These are phyloP conservation scores for Pisolithus marmoratus DNA, from an alignment of 768 basidiomycete genomes.

Conservation along the genomic window DNA sequence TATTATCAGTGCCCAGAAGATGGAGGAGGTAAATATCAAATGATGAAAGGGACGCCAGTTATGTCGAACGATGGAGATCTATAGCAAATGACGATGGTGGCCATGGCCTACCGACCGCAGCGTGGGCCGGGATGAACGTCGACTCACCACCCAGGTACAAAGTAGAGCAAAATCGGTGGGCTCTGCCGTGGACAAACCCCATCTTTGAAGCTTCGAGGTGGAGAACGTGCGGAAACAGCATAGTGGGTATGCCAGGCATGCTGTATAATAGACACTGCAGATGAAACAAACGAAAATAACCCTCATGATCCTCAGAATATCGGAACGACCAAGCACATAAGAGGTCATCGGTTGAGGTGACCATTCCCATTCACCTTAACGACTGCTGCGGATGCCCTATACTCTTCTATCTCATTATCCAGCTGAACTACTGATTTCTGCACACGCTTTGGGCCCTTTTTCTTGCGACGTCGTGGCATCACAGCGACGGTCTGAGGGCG, in stretches of 20 bases:
- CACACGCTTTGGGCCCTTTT: conserved; percentile 71
- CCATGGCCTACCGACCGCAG: too few species aligned
- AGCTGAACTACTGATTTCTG: conserved; percentile 65
- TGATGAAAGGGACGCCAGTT: too few species aligned
- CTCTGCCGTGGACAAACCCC: neutral
- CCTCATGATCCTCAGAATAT: neutral
- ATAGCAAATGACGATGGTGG: too few species aligned
- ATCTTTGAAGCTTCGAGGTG: too few species aligned
- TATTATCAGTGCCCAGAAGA: too few species aligned
- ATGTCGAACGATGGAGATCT: too few species aligned
- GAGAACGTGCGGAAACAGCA: neutral
- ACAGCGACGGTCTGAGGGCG: conserved; percentile 20
- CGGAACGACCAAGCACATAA: neutral
- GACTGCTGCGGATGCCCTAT: conserved; percentile 40
- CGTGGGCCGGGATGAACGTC: too few species aligned
- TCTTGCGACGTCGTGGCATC: conserved; percentile 40
- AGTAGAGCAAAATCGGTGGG: neutral
- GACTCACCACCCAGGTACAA: too few species aligned
- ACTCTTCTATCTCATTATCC: conserved; percentile 80
- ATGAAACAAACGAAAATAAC: neutral
- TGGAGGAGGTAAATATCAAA: too few species aligned
- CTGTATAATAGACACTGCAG: conserved; percentile 1
- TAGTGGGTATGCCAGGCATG: neutral
- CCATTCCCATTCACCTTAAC: conserved; percentile 9
- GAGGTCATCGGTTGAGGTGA: neutral